phyloP scores from a whole-genome alignment of 192 early-diverging fungal species.

The Umbelopsis ramanniana region DNA sequence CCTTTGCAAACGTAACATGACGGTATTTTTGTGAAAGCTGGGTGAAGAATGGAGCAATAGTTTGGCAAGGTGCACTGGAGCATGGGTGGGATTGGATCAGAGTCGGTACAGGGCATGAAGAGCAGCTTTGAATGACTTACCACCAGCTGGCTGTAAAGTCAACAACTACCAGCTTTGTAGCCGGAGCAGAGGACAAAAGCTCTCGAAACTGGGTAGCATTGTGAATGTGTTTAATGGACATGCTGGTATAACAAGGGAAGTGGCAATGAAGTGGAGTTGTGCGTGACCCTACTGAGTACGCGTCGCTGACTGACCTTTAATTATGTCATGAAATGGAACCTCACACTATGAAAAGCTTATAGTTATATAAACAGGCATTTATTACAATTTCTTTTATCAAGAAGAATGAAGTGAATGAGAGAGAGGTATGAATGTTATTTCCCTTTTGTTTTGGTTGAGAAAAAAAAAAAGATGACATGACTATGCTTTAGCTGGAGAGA shows the following conservation, averaged over 20 bases:
- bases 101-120: neutral
- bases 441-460: neutral
- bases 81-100: slow-evolving; percentile 3
- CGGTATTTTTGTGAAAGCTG: slow-evolving; percentile 51
- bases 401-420: too few relatives aligned
- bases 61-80: slow-evolving; percentile 55
- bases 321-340: neutral
- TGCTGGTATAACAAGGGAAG: neutral
- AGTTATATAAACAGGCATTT: neutral
- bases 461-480: neutral
- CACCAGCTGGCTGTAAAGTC: slow-evolving; percentile 56
- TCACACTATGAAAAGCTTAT: neutral
- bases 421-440: neutral
- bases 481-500: slow-evolving; percentile 1
- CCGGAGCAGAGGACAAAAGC: slow-evolving; percentile 25
- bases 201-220: slow-evolving; percentile 40
- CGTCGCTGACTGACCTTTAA: neutral
- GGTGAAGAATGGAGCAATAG: slow-evolving; percentile 56
- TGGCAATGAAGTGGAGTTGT: neutral
- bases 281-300: neutral
- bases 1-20: slow-evolving; percentile 58
- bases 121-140: slow-evolving; percentile 19
- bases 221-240: slow-evolving; percentile 39
- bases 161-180: slow-evolving; percentile 50
- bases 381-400: neutral